phyloP scores from a whole-genome alignment of 371 early-diverging fungal genomes.

The Mortierella sp. region DNA sequence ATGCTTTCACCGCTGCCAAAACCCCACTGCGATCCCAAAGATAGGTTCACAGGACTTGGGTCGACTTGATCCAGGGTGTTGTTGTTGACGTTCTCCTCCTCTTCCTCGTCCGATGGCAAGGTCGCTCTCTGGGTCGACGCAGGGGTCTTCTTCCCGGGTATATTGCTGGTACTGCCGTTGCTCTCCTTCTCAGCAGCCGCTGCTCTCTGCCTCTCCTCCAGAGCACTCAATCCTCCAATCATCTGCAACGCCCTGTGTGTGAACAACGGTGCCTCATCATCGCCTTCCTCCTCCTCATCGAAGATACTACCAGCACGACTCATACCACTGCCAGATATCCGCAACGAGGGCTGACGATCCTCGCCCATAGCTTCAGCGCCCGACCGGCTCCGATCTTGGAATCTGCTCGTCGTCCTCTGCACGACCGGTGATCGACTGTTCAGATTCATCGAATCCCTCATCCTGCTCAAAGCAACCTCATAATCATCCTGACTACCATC shows the following conservation, averaged over 20 bases:
- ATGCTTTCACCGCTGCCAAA: background rate
- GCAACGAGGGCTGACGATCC: background rate
- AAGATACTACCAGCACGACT: conserved; percentile 34
- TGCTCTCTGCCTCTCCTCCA: background rate
- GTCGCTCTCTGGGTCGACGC: background rate
- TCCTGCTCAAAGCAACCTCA: conserved; percentile 27
- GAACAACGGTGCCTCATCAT: conserved; percentile 44
- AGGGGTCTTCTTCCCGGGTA: background rate
- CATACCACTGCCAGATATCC: conserved; percentile 29
- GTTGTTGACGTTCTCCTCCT: background rate
- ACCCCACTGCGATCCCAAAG: background rate
- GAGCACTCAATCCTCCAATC: conserved; percentile 29
- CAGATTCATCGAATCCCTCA: conserved; percentile 41
- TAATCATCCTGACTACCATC: conserved; percentile 24
- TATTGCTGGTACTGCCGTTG: background rate
- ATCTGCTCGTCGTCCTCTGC: background rate
- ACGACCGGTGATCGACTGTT: conserved; percentile 4
- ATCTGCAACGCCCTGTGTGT: conserved; percentile 45
- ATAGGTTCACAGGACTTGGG: background rate
- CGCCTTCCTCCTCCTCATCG: conserved; percentile 42
- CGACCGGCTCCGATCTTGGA: background rate
- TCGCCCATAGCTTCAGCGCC: background rate
- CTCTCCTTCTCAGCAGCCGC: background rate
- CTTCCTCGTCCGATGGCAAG: background rate
- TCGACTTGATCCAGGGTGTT: background rate